A percentile compares a stretch with the other conserved stretches of the same genome.
Evolutionary conservation across 192 early-diverging fungal species (phyloP).

Genomic region (Diversispora epigaea): DNA sequence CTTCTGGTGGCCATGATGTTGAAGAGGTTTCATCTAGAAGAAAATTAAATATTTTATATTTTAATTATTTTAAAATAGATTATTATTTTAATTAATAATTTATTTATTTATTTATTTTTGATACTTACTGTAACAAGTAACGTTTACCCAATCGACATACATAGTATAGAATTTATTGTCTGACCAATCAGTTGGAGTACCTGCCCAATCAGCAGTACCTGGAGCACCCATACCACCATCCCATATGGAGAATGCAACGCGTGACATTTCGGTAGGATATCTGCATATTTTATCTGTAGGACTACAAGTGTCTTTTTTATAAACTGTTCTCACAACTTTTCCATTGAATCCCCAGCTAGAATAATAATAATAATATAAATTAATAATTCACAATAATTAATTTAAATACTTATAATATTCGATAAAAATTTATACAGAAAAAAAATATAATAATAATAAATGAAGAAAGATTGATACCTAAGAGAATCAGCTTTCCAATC

Average conservation of each 20-base stretch:
- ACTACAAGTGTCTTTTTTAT: constrained; percentile 33
- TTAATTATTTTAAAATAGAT: no score
- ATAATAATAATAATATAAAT: no score
- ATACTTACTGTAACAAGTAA: constrained; percentile 28
- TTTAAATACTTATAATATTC: no score
- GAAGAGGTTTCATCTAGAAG: no score
- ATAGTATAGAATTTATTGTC: constrained; percentile 46
- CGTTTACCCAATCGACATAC: constrained; percentile 42
- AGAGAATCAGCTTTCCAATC: constrained; percentile 54
- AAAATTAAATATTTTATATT: no score
- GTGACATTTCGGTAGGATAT: constrained; percentile 52
- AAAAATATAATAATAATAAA: no score
- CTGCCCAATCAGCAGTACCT: constrained; percentile 59
- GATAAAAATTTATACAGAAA: no score
- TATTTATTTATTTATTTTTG: constrained; percentile 28
- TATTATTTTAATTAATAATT: no score
- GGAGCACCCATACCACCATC: constrained; percentile 57
- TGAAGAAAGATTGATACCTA: not conserved
- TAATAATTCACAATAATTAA: no score
- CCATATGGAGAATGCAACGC: constrained; percentile 63
- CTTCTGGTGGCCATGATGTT: constrained; percentile 36
- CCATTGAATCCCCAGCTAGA: constrained; percentile 35
- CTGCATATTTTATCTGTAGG: constrained; percentile 32
- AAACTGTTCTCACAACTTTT: constrained; percentile 37
- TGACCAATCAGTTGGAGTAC: constrained; percentile 54